Percentiles rank a stretch among this genome's conserved stretches.
Conservation (phyloP, 306 rosid genomes). For the Myrica gale region DNA sequence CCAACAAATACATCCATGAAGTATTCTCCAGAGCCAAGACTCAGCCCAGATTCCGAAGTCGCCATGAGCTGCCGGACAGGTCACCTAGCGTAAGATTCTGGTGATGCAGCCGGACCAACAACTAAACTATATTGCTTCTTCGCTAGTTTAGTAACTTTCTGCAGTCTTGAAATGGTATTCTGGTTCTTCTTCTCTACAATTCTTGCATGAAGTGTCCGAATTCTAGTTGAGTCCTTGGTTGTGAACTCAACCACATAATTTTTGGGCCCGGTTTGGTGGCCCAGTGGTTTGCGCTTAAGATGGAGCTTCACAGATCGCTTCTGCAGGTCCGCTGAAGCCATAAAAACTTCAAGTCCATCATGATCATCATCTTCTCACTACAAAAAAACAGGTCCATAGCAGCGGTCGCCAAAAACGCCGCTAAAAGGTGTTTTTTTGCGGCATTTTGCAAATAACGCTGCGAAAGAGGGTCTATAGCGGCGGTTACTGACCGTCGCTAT, state of each 20-base stretch:
- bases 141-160: slow-evolving; percentile 21
- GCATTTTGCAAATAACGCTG: too few relatives aligned
- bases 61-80: slow-evolving; percentile 67
- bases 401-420: too few relatives aligned
- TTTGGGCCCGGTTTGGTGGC: slow-evolving; percentile 37
- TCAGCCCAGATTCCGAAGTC: slow-evolving; percentile 85
- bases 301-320: slow-evolving; percentile 40
- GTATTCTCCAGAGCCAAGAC: slow-evolving; percentile 93
- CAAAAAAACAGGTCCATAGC: too few relatives aligned
- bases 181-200: slow-evolving; percentile 77
- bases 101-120: slow-evolving; percentile 40
- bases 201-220: slow-evolving; percentile 73
- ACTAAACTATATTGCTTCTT: slow-evolving; percentile 21
- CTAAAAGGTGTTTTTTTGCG: too few relatives aligned
- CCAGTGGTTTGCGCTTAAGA: slow-evolving; percentile 46
- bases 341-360: slow-evolving; percentile 17
- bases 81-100: slow-evolving; percentile 39
- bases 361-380: slow-evolving; percentile 25
- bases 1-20: slow-evolving; percentile 96
- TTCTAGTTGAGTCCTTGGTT: slow-evolving; percentile 60
- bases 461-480: too few relatives aligned
- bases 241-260: slow-evolving; percentile 52
- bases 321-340: slow-evolving; percentile 32
- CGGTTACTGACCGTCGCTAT: too few relatives aligned
- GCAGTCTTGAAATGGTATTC: slow-evolving; percentile 62